Conservation (phyloP, 2,329 filamentous ascomycete species). For the Metarhizium album region DNA sequence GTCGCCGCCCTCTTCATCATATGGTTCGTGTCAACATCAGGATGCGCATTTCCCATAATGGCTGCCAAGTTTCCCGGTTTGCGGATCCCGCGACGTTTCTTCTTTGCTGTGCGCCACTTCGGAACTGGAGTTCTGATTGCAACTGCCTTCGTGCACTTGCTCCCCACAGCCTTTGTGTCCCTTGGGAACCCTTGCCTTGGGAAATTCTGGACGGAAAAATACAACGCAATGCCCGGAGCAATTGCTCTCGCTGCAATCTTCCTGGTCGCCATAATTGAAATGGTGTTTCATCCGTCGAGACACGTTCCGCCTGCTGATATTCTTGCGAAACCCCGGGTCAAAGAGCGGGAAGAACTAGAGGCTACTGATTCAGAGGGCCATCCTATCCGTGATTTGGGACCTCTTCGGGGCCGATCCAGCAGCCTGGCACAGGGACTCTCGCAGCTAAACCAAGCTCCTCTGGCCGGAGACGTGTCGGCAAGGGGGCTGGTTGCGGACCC, state of each 20-base stretch:
- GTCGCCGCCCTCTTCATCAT: conserved; percentile 45
- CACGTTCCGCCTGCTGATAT: conserved; percentile 14
- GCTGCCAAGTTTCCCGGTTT: conserved; percentile 40
- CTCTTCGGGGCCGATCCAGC: conserved; percentile 21
- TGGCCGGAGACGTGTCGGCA: conserved; percentile 3
- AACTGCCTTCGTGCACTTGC: conserved; percentile 69
- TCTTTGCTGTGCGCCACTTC: conserved; percentile 55
- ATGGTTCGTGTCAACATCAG: conserved; percentile 34
- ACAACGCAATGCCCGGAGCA: conserved; percentile 68
- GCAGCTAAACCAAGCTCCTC: conserved; percentile 13
- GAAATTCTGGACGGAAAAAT: conserved; percentile 62
- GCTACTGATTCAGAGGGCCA: conserved; percentile 1
- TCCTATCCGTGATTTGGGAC: conserved; percentile 22
- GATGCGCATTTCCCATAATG: conserved; percentile 43
- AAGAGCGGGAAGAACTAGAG: neutral
- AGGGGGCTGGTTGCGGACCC: neutral
- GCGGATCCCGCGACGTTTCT: conserved; percentile 42
- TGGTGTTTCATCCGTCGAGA: conserved; percentile 41
- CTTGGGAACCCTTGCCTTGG: conserved; percentile 58
- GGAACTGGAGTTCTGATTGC: conserved; percentile 66
- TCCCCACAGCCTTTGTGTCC: conserved; percentile 54
- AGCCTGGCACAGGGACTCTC: conserved; percentile 25
- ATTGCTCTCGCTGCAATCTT: conserved; percentile 71
- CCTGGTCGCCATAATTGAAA: conserved; percentile 73
- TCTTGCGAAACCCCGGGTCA: neutral